Base-by-base conservation (phyloP, 805 yeast species). In the Clavispora asparagi region DNA sequence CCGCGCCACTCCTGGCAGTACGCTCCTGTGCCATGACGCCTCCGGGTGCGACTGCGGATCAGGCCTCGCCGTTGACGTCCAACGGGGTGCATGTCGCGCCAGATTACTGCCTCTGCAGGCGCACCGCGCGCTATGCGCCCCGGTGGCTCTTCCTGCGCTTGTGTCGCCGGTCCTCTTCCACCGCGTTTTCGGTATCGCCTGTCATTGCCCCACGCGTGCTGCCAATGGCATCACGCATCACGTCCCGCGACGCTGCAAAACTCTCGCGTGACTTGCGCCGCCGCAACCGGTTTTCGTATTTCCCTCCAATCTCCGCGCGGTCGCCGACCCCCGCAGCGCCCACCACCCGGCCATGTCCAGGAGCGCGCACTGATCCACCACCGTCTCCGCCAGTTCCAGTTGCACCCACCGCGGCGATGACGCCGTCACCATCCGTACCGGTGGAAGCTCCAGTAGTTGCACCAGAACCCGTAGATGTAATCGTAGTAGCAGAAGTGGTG, bases 251-350 rank as follows among this genome's bases (percentile, higher is more conserved):
- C 40, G 27, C 39, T 23, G n/a, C 37, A 17, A 33, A 33, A 25
- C 37, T 33, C 25, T 33, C 41, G 27, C 42, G 33, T 9, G 49
- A 44, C 31, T 41, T 51, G 35, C 58, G 53, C 41, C 56, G 48
- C 32, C 58, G 53, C 31, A 54, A 38, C 43, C 58, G 30, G 41
- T 51, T 51, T 14, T 53, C 58, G 39, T 54, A 54, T 39, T 51
- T 54, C 8, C 58, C 58, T 2, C 56, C 58, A 11, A 32, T 25
- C 33, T 41, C 44, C n/a, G 44, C 19, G 17, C 30, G 40, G 23
- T 7, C 36, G 11, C 10, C 10, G 6, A 12, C 32, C 7, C 32
- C 32, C 7, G 14, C 32, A 30, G 4, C 32, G n/a, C n/a, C n/a
- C n/a, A n/a, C 9, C 14, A 13, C 32, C 3, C 32, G 32, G 32